Evolutionary conservation across 192 early-diverging fungal species (phyloP), one percentile per base, ranked within the genome.

Genomic region (Coemansia sp.): DNA sequence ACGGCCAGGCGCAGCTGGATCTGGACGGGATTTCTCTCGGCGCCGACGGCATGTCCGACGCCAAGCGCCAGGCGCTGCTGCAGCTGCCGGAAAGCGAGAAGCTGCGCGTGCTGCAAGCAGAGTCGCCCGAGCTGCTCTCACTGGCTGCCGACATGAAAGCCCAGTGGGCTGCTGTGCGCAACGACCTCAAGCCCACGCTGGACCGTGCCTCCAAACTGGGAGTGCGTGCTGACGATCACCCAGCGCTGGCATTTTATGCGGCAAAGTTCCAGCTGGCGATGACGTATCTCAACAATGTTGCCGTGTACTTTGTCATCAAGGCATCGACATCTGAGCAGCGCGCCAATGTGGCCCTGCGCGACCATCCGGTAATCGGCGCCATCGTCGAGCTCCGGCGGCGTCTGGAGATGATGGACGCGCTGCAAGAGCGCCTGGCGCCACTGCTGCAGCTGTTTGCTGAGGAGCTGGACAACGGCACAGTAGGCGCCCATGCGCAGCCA

Each of bases 251-350:
- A 14, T 72, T 81, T 33, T 68, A 63, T 50, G 55, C 67, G 37
- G 65, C 70, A 39, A 59, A 65, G 55, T 72, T 77, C 61, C 79
- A 81, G 66, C 63, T 73, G 49, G 46, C 89, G 19, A 79, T 87
- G 64, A 84, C 85, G 55, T 95, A 94, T 57, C 68, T 95, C 55
- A 90, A 87, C 59, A 97, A 97, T 64, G 81, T 95, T 55, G 82
- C 92, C 6, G 94, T 93, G 56, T 93, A 92, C 61, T 78, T 97
- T 51, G 83, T 82, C 1, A 53, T 92, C 57, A 82, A 88, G 81
- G 75, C 65, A 7, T 78, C 75, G 44, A 55, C 76, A 81, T 44
- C 79, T 70, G 57, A 74, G 77, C 58, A 68, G 61, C 81, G 43
- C 41, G 70, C 53, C 28, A 67, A 60, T 16, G n/a, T 65, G 55